phyloP scores from a whole-genome alignment of 345 rosid genomes.

The Hirschfeldia incana region DNA sequence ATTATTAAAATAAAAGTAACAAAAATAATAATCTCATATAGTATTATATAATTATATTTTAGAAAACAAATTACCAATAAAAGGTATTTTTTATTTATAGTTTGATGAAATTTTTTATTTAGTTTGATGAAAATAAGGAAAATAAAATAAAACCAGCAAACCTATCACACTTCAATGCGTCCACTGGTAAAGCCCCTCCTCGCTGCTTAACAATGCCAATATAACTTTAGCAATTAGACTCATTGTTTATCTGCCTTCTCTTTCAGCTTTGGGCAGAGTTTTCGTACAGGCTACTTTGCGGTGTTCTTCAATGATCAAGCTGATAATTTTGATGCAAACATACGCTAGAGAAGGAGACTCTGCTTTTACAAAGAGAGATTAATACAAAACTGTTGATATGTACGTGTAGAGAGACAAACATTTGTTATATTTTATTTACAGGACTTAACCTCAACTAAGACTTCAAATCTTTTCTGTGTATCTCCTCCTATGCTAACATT shows the following conservation, averaged over 20 bases:
- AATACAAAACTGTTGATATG: constrained; percentile 30
- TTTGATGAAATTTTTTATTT: too few species aligned
- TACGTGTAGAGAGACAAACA: constrained; percentile 6
- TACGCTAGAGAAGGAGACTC: constrained; percentile 31
- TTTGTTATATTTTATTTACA: constrained; percentile 5
- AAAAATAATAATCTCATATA: too few species aligned
- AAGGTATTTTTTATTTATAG: too few species aligned
- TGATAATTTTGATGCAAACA: constrained; percentile 1
- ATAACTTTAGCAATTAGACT: background rate
- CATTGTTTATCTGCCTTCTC: background rate
- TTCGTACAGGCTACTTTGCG: background rate
- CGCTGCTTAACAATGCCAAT: background rate
- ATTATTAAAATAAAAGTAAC: too few species aligned
- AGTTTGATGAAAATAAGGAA: too few species aligned
- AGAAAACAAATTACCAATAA: too few species aligned
- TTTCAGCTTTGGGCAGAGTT: background rate
- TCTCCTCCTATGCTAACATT: background rate
- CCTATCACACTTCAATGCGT: constrained; percentile 21
- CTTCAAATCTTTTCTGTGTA: background rate
- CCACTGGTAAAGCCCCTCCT: constrained; percentile 42
- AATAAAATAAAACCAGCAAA: constrained; percentile 24
- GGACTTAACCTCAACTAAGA: background rate
- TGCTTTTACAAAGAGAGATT: constrained; percentile 18
- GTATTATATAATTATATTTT: too few species aligned
- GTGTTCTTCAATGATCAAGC: constrained; percentile 21